Evolutionary conservation across 1,284 basidiomycete species (phyloP), one percentile per base, ranked within the genome.

Genomic region (Agaricales sp.): DNA sequence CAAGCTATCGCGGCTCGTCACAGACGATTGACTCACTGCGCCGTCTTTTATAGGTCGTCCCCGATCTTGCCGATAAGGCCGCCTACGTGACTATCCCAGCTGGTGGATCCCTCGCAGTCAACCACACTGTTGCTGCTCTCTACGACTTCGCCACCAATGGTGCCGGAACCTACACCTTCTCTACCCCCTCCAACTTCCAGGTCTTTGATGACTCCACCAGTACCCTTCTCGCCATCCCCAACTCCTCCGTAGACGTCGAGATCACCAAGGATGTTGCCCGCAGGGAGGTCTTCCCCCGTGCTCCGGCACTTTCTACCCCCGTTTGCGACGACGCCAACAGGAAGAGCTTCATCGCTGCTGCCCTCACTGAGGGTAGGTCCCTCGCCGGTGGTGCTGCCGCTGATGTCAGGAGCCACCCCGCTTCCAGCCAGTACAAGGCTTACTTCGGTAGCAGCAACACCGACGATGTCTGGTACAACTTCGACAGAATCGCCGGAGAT

Each of bases 401-500:
- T n/a, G 41, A 43, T 19, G 20, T 21, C n/a, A 43, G 41, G 20
- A 43, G n/a, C n/a, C 8, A 19, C 8, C 41, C 41, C 8, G 20
- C 11, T 19, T 43, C 41, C 11, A 11, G 11, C 11, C 41, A n/a
- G 13, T 16, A 16, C 41, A 43, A 8, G 11, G 20, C 11, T 11
- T 43, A 43, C 20, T 43, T 43, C 20, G 18, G 18, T 19, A 21
- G 18, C 41, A 21, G 18, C n/a, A 43, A 43, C 20, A 8, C 11
- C n/a, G 41, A 43, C 20, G 20, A n/a, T n/a, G 20, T 43, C 8
- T 43, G 41, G 41, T 43, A 43, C 20, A 43, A 43, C 20, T 21
- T 43, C 20, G 41, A 43, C 20, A n/a, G 41, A 11, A 43, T 43
- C 20, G 41, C 41, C 20, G 41, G 41, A 19, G 41, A 43, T 43